These are phyloP conservation scores for Reticulascus tulasneorum DNA, from an alignment of 2,329 filamentous ascomycete species.

Conservation along the genomic window DNA sequence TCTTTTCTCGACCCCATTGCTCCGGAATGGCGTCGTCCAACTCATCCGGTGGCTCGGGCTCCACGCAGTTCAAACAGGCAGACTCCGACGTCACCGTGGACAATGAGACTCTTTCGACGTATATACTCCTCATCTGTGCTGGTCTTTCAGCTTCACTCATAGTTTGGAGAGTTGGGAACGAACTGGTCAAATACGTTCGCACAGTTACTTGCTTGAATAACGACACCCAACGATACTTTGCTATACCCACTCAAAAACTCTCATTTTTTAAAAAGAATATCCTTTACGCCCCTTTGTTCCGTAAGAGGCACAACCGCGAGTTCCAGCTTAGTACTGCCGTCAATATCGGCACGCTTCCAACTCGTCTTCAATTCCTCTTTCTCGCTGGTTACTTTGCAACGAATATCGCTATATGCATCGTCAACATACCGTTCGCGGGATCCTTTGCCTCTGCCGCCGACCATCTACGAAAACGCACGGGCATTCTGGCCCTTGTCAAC, in stretches of 20 bases:
- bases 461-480: slow-evolving; percentile 64
- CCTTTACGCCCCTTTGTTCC: slow-evolving; percentile 59
- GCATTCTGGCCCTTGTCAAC: slow-evolving; percentile 68
- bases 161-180: slow-evolving; percentile 61
- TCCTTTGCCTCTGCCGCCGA: slow-evolving; percentile 38
- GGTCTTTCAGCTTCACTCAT: slow-evolving; percentile 60
- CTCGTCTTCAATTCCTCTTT: slow-evolving; percentile 59
- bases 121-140: slow-evolving; percentile 61
- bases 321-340: slow-evolving; percentile 57
- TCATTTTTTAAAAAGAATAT: slow-evolving; percentile 66
- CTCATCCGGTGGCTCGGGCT: too few species aligned
- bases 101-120: slow-evolving; percentile 55
- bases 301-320: slow-evolving; percentile 65
- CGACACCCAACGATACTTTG: slow-evolving; percentile 76
- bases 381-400: slow-evolving; percentile 54
- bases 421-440: slow-evolving; percentile 57
- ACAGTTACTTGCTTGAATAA: slow-evolving; percentile 73
- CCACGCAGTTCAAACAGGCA: too few species aligned
- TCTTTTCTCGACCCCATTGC: too few species aligned
- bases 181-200: slow-evolving; percentile 64
- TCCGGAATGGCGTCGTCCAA: too few species aligned
- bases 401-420: slow-evolving; percentile 74
- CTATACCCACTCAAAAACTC: slow-evolving; percentile 46
- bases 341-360: slow-evolving; percentile 62
- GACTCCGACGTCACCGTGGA: slow-evolving; percentile 24